Conservation (phyloP, 192 early-diverging fungal species). For the Coemansia asiatica region DNA sequence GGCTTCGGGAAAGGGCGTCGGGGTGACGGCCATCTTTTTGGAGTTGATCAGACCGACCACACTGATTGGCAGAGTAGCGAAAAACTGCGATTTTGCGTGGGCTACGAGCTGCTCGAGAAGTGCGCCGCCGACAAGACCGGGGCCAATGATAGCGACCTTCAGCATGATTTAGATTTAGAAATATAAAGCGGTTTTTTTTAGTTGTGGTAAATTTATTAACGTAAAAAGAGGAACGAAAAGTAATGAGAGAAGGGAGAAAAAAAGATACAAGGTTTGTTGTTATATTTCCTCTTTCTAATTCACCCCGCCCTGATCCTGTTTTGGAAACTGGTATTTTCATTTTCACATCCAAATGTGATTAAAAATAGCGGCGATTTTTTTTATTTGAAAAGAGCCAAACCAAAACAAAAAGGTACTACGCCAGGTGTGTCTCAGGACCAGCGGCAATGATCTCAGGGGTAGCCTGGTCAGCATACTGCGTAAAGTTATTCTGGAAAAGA, state of each 20-base stretch:
- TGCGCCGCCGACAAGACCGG: constrained; percentile 92
- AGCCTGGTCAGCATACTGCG: constrained; percentile 76
- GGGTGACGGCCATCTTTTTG: constrained; percentile 62
- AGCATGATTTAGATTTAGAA: constrained; percentile 42
- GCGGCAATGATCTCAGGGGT: constrained; percentile 71
- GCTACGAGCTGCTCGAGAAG: constrained; percentile 78
- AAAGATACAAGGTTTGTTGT: constrained; percentile 36
- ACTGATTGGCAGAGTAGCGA: constrained; percentile 58
- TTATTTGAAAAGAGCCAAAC: too few relatives aligned
- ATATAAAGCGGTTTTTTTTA: neutral
- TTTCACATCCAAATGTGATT: too few relatives aligned
- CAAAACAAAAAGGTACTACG: too few relatives aligned
- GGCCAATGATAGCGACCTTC: constrained; percentile 89
- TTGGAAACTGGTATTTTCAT: too few relatives aligned
- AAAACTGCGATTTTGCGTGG: constrained; percentile 48
- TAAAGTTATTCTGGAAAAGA: constrained; percentile 90
- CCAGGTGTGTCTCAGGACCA: constrained; percentile 69
- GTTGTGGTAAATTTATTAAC: too few relatives aligned
- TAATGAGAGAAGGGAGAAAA: constrained; percentile 2
- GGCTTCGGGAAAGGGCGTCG: constrained; percentile 46
- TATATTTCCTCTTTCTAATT: constrained; percentile 91
- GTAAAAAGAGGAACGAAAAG: neutral
- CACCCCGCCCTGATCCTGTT: too few relatives aligned
- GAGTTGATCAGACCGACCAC: constrained; percentile 83
- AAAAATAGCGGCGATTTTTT: too few relatives aligned